Percentiles rank a stretch among this genome's conserved stretches.
These are phyloP conservation scores for Allomyces javanicus DNA, from an alignment of 192 early-diverging fungal species.

Conservation along the genomic window DNA sequence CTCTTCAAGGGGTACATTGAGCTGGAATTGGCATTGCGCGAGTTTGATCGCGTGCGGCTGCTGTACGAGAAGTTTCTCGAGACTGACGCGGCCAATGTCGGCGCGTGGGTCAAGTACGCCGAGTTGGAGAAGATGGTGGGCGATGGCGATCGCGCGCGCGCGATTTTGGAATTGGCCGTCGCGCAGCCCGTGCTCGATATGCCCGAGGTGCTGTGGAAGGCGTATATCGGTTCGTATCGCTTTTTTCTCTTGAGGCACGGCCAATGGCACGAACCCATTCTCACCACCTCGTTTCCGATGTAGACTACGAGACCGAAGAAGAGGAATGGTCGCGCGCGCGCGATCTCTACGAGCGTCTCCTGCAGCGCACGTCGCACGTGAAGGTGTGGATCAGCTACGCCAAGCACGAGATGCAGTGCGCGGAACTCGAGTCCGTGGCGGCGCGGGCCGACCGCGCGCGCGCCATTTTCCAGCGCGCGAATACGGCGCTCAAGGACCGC, in stretches of 20 bases:
- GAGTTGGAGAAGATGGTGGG: conserved; percentile 68
- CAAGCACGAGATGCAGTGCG: conserved; percentile 62
- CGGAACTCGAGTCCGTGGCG: conserved; percentile 11
- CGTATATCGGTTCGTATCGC: conserved; percentile 50
- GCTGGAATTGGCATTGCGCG: conserved; percentile 76
- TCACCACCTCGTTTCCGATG: neutral
- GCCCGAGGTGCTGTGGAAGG: conserved; percentile 98
- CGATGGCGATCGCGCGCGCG: conserved; percentile 63
- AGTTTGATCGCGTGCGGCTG: conserved; percentile 78
- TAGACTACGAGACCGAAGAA: conserved; percentile 70
- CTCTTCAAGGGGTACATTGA: conserved; percentile 95
- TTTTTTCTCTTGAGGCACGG: neutral
- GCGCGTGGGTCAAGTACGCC: conserved; percentile 95
- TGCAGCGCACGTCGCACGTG: conserved; percentile 77
- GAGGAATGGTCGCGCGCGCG: conserved; percentile 62
- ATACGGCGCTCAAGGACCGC: conserved; percentile 43
- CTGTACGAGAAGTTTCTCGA: conserved; percentile 84
- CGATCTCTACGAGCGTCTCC: conserved; percentile 59
- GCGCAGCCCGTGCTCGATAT: conserved; percentile 79
- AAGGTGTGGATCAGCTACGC: conserved; percentile 94
- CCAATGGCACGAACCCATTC: too few relatives aligned
- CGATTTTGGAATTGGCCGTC: conserved; percentile 81
- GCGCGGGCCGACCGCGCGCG: conserved; percentile 33
- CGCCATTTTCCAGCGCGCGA: conserved; percentile 53
- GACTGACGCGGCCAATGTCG: conserved; percentile 65